Evolutionary conservation across 106 monocot genomes (phyloP).

Genomic region (Dendrobium huoshanense): DNA sequence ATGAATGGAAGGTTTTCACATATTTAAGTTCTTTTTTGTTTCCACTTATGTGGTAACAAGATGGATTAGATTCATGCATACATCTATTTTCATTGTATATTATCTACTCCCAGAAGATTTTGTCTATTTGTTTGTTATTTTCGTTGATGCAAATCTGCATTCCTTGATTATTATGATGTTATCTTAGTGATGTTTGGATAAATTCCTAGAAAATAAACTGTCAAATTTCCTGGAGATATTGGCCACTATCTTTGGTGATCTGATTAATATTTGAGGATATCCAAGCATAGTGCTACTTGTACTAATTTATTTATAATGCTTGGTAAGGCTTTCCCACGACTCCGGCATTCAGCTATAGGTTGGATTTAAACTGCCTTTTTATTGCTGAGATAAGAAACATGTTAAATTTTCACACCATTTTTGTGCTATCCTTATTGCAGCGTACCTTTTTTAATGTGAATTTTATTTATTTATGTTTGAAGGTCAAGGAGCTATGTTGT

Average conservation of each 20-base stretch:
- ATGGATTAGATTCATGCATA: neutral
- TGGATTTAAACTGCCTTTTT: neutral
- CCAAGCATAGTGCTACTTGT: too few species aligned
- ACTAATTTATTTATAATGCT: neutral
- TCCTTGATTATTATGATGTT: neutral
- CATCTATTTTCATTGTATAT: neutral
- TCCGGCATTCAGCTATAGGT: neutral
- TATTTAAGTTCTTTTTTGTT: neutral
- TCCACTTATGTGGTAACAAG: neutral
- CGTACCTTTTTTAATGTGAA: neutral
- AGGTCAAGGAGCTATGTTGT: neutral
- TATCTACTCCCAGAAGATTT: neutral
- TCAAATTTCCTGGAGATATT: too few species aligned
- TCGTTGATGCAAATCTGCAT: neutral
- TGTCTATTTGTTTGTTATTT: neutral
- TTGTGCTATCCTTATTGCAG: neutral
- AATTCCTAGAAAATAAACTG: neutral
- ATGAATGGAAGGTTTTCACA: neutral
- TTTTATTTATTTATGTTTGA: neutral
- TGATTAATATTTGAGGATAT: too few species aligned
- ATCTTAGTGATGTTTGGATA: neutral
- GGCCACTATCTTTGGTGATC: too few species aligned
- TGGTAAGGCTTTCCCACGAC: neutral
- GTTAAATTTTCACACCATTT: neutral
- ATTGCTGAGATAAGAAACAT: neutral